Base-by-base conservation (phyloP, 2,329 filamentous ascomycete genomes). In the Knufia petricola region DNA sequence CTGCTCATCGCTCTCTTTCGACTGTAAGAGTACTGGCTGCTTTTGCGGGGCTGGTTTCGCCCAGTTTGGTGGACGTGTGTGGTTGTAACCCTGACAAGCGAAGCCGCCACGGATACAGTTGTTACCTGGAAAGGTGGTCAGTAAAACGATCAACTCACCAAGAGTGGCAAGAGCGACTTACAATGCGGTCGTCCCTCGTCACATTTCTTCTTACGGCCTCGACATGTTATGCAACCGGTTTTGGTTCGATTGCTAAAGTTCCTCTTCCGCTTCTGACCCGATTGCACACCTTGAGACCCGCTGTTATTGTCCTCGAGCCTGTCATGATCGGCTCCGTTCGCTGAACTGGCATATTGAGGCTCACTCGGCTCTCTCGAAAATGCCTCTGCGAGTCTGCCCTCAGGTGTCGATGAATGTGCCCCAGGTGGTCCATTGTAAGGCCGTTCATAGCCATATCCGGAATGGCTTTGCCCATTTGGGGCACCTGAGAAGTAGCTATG, bases 131-230 rank as follows among this genome's bases (percentile, higher is more conserved):
- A 24, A 45, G 15, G 45, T 45, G 41, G 50, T 52, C 24, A 48
- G 39, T 20, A 17, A 13, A 39, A 23, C n/a, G 31, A 40, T 21
- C 26, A 23, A 30, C 23, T 13, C 2, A 49, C 6, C 52, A 40
- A 26, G 39, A 31, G 41, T 32, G 38, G 47, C 47, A 26, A 7
- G n/a, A 17, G 24, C 12, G 17, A 66, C 85, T 74, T 74, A 94
- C 92, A 96, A 66, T 87, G 81, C 21, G 92, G 92, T 65, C 94
- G 94, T 47, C 78, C 78, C 70, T 96, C 92, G 63, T 96, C 90
- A 63, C 92, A 96, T 69, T 96, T 96, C 79, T 96, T 96, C 76
- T 96, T 96, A 51, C 90, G 78, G 63, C 80, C 79, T 52, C 90
- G 78, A 64, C 90, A 96, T 4, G 90, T 96, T 67, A 94, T 80